These are phyloP conservation scores for Gossypium bickii DNA, from an alignment of 345 rosid species.

Conservation along the genomic window DNA sequence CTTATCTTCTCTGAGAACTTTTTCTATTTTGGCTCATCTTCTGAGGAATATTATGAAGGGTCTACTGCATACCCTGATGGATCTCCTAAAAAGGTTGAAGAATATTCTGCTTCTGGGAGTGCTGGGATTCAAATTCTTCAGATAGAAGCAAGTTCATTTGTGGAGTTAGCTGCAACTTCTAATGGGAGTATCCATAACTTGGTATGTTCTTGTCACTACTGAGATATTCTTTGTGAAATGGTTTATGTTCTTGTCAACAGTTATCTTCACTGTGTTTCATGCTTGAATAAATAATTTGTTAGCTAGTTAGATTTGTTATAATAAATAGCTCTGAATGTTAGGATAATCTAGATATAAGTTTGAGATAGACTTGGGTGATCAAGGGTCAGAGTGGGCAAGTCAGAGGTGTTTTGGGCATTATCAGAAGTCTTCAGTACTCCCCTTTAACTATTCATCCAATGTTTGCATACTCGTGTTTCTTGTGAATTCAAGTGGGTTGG, in stretches of 20 bases:
- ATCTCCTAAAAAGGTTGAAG: conserved; percentile 25
- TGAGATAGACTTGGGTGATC: background rate
- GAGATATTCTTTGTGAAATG: background rate
- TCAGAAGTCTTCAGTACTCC: background rate
- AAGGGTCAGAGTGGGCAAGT: background rate
- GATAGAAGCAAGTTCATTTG: conserved; percentile 52
- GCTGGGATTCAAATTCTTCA: conserved; percentile 44
- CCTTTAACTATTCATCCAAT: background rate
- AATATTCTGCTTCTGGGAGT: conserved; percentile 21
- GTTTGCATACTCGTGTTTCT: background rate
- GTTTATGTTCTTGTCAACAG: background rate
- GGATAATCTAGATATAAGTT: background rate
- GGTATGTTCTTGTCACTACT: conserved; percentile 31
- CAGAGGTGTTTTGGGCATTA: background rate
- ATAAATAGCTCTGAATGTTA: background rate
- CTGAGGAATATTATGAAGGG: conserved; percentile 36
- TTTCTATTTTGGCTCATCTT: conserved; percentile 47
- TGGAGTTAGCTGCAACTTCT: conserved; percentile 63
- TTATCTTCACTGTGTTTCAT: conserved; percentile 7
- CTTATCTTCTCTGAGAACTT: conserved; percentile 69
- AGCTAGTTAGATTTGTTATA: background rate
- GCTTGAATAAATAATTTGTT: background rate
- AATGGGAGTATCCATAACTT: conserved; percentile 49
- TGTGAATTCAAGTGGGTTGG: background rate
- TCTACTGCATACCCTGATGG: conserved; percentile 18